Evolutionary conservation across 306 rosid genomes (phyloP).

Genomic region (Vigna radiata): DNA sequence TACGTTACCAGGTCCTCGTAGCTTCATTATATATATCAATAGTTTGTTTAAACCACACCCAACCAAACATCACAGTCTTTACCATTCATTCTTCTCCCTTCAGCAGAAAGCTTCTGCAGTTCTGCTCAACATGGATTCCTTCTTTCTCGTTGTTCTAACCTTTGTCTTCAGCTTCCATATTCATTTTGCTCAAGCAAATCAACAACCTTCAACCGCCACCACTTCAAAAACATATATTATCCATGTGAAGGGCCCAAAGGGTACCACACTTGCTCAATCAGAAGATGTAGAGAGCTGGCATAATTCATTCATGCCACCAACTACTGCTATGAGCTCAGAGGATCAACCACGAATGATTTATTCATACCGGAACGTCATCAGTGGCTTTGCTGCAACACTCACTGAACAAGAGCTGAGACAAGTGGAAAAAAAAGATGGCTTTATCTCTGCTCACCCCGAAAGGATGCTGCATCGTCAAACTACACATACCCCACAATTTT

Average conservation of each 20-base stretch:
- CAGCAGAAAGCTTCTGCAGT: slow-evolving; percentile 38
- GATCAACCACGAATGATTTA: slow-evolving; percentile 48
- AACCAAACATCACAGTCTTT: slow-evolving; percentile 22
- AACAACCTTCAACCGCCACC: slow-evolving; percentile 24
- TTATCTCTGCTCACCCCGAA: slow-evolving; percentile 58
- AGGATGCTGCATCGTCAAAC: slow-evolving; percentile 58
- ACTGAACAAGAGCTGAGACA: slow-evolving; percentile 55
- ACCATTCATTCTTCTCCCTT: slow-evolving; percentile 20
- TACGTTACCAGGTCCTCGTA: not conserved
- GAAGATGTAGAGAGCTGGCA: slow-evolving; percentile 62
- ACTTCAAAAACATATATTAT: slow-evolving; percentile 60
- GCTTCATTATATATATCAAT: no score
- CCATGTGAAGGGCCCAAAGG: slow-evolving; percentile 55
- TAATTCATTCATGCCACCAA: slow-evolving; percentile 62
- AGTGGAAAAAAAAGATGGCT: slow-evolving; percentile 58
- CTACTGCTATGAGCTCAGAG: slow-evolving; percentile 33
- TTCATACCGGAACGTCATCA: slow-evolving; percentile 56
- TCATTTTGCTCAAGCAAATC: slow-evolving; percentile 47
- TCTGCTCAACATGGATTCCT: slow-evolving; percentile 53
- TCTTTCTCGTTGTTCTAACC: slow-evolving; percentile 46
- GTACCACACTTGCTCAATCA: slow-evolving; percentile 33
- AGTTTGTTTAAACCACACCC: slow-evolving; percentile 4
- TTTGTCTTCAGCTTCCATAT: slow-evolving; percentile 45
- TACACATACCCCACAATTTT: slow-evolving; percentile 65
- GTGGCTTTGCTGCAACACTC: slow-evolving; percentile 77